Conservation (phyloP, 257 asterid species). For the Primulina eburnea region DNA sequence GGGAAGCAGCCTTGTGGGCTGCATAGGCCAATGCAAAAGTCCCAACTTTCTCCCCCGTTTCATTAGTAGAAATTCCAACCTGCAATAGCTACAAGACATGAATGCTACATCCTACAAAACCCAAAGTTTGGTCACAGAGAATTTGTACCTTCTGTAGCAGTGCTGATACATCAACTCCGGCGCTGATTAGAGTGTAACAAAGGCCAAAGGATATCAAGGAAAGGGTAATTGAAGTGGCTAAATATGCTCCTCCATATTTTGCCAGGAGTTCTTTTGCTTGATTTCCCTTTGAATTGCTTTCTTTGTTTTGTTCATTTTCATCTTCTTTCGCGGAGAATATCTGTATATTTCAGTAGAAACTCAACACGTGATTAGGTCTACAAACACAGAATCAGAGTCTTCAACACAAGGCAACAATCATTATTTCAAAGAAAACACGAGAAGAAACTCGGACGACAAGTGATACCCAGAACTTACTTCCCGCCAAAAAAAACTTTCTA, state of each 20-base stretch:
- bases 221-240: slow-evolving; percentile 90
- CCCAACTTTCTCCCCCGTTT: slow-evolving; percentile 87
- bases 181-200: slow-evolving; percentile 69
- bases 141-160: slow-evolving; percentile 63
- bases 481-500: not conserved
- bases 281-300: slow-evolving; percentile 67
- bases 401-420: too few relatives aligned
- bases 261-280: slow-evolving; percentile 83
- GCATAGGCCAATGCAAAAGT: slow-evolving; percentile 95
- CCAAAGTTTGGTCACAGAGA: not conserved
- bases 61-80: slow-evolving; percentile 69
- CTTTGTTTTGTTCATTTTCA: slow-evolving; percentile 37
- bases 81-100: slow-evolving; percentile 33
- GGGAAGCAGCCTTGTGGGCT: slow-evolving; percentile 98
- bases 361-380: not conserved
- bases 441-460: not conserved
- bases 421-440: too few relatives aligned
- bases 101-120: not conserved
- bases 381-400: not conserved
- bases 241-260: slow-evolving; percentile 94
- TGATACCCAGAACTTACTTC: not conserved
- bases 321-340: slow-evolving; percentile 73
- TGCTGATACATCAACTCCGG: slow-evolving; percentile 81
- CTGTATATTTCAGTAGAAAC: slow-evolving; percentile 31
- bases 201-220: slow-evolving; percentile 83